Percentiles rank a stretch among this genome's conserved stretches.
Evolutionary conservation across 2,329 filamentous ascomycete genomes (phyloP).

Genomic region (Dryadomyces sulphureus): DNA sequence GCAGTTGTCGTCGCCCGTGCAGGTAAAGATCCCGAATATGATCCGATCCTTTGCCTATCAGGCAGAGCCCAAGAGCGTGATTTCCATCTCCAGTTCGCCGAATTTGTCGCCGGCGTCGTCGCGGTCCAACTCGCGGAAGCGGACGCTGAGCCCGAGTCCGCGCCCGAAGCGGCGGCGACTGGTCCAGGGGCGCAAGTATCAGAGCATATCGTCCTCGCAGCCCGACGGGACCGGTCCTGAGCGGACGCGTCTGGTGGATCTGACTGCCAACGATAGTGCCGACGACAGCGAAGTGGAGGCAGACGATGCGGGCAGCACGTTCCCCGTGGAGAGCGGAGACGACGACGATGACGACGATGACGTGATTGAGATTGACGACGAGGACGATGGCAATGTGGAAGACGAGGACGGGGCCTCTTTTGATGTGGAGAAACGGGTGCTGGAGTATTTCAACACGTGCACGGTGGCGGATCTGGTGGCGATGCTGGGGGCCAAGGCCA

Average conservation of each 20-base stretch:
- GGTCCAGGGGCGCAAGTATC: constrained; percentile 13
- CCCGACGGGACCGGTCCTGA: constrained; percentile 11
- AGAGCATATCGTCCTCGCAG: constrained; percentile 9
- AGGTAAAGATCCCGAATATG: constrained; percentile 6
- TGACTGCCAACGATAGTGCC: constrained; percentile 14
- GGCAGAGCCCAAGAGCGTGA: background rate
- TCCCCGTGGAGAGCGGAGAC: constrained; percentile 14
- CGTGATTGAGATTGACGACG: constrained; percentile 6
- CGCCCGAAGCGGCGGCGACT: constrained; percentile 15
- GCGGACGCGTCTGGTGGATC: background rate
- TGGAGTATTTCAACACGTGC: constrained; percentile 75
- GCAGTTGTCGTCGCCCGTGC: background rate
- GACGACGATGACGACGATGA: constrained; percentile 15
- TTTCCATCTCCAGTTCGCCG: background rate
- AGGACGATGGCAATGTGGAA: background rate
- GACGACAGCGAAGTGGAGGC: constrained; percentile 27
- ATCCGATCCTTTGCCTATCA: constrained; percentile 10
- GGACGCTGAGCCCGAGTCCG: constrained; percentile 5
- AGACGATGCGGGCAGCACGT: constrained; percentile 9
- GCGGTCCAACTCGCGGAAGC: constrained; percentile 6
- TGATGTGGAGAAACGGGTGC: constrained; percentile 28
- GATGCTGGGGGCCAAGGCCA: constrained; percentile 55
- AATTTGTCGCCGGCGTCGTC: constrained; percentile 2
- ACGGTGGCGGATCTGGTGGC: constrained; percentile 63
- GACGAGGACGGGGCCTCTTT: background rate